phyloP scores from a whole-genome alignment of 2,329 filamentous ascomycete genomes.

The Colletotrichum cordylinicola region DNA sequence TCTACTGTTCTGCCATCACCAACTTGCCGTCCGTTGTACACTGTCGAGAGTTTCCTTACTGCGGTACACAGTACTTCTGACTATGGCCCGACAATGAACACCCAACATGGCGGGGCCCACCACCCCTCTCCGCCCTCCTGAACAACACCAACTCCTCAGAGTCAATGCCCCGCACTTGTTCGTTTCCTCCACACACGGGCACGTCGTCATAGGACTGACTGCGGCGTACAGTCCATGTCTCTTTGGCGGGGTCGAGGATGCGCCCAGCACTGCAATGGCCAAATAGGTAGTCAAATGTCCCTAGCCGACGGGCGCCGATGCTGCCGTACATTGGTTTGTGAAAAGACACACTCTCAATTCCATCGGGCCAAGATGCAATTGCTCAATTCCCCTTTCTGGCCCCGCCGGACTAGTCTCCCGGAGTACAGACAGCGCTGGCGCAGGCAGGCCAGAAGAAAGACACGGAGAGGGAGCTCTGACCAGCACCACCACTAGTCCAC shows the following conservation, averaged over 20 bases:
- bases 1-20: not conserved
- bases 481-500: not conserved
- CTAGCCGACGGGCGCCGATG: not conserved
- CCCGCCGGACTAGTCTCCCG: not conserved
- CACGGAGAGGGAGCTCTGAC: constrained; percentile 7
- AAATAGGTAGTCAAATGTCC: not conserved
- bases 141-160: constrained; percentile 6
- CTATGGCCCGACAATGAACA: not conserved
- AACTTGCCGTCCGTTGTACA: not conserved
- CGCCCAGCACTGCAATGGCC: not conserved
- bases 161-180: constrained; percentile 15
- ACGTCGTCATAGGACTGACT: constrained; percentile 19
- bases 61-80: constrained; percentile 10
- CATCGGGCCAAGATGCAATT: not conserved
- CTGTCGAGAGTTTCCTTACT: not conserved
- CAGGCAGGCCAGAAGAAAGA: not conserved
- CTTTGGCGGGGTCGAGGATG: constrained; percentile 19
- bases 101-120: constrained; percentile 5
- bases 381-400: not conserved
- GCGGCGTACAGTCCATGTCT: not conserved
- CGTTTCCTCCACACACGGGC: constrained; percentile 17
- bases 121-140: constrained; percentile 1
- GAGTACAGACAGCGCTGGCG: not conserved
- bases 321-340: not conserved
- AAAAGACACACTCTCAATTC: not conserved